A percentile compares a stretch with the other conserved stretches of the same genome.
phyloP scores from a whole-genome alignment of 2,329 filamentous ascomycete species.

The Cercospora zeina region DNA sequence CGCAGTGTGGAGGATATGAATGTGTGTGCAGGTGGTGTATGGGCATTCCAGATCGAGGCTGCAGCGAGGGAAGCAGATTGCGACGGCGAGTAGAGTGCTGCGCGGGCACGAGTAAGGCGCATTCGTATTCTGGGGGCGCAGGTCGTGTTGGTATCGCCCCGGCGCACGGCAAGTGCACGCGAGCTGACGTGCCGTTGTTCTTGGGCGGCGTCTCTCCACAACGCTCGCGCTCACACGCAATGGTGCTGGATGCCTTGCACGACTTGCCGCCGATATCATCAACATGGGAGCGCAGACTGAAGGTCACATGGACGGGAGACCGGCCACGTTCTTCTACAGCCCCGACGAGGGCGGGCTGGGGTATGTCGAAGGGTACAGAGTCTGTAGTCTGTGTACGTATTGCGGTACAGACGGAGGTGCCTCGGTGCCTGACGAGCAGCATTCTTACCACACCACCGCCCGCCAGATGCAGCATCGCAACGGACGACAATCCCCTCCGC shows the following conservation, averaged over 20 bases:
- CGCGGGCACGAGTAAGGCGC: slow-evolving; percentile 4
- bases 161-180: slow-evolving; percentile 4
- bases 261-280: background rate
- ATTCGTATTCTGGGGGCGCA: slow-evolving; percentile 5
- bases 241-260: background rate
- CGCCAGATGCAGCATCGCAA: slow-evolving; percentile 22
- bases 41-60: background rate
- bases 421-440: background rate
- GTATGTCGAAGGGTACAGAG: slow-evolving; percentile 30
- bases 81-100: background rate
- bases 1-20: slow-evolving; percentile 1
- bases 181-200: slow-evolving; percentile 8
- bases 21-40: background rate
- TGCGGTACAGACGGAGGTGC: background rate
- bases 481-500: slow-evolving; percentile 25
- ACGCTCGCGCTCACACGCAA: background rate
- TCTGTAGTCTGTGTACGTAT: slow-evolving; percentile 31
- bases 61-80: background rate
- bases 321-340: slow-evolving; percentile 34
- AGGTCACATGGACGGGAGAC: slow-evolving; percentile 33
- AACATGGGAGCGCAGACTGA: slow-evolving; percentile 31
- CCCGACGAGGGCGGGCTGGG: slow-evolving; percentile 27
- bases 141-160: background rate
- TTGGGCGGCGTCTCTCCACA: background rate
- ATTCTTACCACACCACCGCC: background rate